Evolutionary conservation across 2,329 filamentous ascomycete genomes (phyloP).

Genomic region (Blastomyces gilchristii): DNA sequence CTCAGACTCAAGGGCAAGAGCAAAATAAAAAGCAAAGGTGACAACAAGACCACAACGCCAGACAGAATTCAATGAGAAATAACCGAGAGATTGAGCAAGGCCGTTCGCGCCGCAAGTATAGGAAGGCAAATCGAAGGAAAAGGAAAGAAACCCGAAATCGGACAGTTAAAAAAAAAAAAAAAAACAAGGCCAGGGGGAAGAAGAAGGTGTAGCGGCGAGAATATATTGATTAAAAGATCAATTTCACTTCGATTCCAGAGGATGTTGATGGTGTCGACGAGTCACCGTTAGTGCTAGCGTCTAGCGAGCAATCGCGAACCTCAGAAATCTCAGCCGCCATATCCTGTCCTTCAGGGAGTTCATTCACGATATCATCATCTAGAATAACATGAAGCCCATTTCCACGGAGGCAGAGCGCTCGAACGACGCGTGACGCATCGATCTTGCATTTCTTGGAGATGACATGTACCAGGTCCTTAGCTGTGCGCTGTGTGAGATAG

Average conservation of each 20-base stretch:
- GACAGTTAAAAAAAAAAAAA: not conserved
- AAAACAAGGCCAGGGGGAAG: not conserved
- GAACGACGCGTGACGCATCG: slow-evolving; percentile 59
- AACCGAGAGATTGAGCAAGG: not conserved
- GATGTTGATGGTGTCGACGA: slow-evolving; percentile 6
- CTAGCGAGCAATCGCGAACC: slow-evolving; percentile 35
- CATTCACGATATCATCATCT: slow-evolving; percentile 78
- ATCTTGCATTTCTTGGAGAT: slow-evolving; percentile 73
- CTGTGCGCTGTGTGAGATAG: slow-evolving; percentile 68
- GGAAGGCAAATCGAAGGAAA: not conserved
- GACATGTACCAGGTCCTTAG: slow-evolving; percentile 60
- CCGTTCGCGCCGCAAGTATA: not conserved
- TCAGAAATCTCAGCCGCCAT: slow-evolving; percentile 66
- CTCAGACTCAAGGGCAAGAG: slow-evolving; percentile 7
- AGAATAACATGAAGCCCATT: slow-evolving; percentile 73
- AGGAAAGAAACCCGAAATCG: not conserved
- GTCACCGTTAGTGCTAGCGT: slow-evolving; percentile 13
- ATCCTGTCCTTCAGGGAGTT: slow-evolving; percentile 82
- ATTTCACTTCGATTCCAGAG: slow-evolving; percentile 12
- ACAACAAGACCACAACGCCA: not conserved
- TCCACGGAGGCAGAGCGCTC: slow-evolving; percentile 60
- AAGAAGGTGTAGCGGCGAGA: slow-evolving; percentile 16
- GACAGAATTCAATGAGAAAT: slow-evolving; percentile 12
- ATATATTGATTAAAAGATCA: slow-evolving; percentile 12
- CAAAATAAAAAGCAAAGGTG: slow-evolving; percentile 3